Conservation (phyloP, 75 land plant species). For the Ceratopteris richardii region DNA sequence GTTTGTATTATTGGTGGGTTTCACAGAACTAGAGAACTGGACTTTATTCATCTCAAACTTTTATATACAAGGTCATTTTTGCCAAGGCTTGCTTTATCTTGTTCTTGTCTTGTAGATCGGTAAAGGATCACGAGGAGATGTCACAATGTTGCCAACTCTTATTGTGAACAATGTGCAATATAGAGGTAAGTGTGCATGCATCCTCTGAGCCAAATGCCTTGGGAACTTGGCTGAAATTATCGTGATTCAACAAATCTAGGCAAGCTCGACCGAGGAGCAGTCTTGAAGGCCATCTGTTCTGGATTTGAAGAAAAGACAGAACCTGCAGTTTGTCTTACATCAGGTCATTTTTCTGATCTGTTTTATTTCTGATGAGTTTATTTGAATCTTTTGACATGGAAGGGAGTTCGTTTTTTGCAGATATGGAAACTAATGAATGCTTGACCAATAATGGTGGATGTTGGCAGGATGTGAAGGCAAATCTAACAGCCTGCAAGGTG, state of each 20-base stretch:
- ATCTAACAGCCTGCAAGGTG: slow-evolving; percentile 98
- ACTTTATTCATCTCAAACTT: too few relatives aligned
- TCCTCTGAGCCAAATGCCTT: too few relatives aligned
- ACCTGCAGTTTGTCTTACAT: slow-evolving; percentile 70
- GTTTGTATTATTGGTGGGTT: too few relatives aligned
- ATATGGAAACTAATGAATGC: slow-evolving; percentile 93
- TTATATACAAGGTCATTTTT: too few relatives aligned
- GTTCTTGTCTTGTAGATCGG: slow-evolving; percentile 48
- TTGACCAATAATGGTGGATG: slow-evolving; percentile 90
- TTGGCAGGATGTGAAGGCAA: slow-evolving; percentile 72
- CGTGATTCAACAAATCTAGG: slow-evolving; percentile 39
- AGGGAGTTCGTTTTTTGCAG: slow-evolving; percentile 40
- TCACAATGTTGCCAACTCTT: slow-evolving; percentile 89
- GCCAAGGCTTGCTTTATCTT: too few relatives aligned
- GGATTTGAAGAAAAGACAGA: slow-evolving; percentile 99
- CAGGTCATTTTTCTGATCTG: slow-evolving; percentile 10
- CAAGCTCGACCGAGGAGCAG: slow-evolving; percentile 84
- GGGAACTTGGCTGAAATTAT: too few relatives aligned
- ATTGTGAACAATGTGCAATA: slow-evolving; percentile 88
- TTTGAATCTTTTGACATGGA: too few relatives aligned
- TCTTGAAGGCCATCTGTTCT: slow-evolving; percentile 90
- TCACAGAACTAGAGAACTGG: too few relatives aligned
- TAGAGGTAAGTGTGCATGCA: slow-evolving; percentile 57
- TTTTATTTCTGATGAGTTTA: too few relatives aligned
- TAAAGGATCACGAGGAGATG: slow-evolving; percentile 88